Evolutionary conservation across 371 early-diverging fungal genomes (phyloP), one percentile per base, ranked within the genome.

Genomic region (Basidiobolus meristosporus): DNA sequence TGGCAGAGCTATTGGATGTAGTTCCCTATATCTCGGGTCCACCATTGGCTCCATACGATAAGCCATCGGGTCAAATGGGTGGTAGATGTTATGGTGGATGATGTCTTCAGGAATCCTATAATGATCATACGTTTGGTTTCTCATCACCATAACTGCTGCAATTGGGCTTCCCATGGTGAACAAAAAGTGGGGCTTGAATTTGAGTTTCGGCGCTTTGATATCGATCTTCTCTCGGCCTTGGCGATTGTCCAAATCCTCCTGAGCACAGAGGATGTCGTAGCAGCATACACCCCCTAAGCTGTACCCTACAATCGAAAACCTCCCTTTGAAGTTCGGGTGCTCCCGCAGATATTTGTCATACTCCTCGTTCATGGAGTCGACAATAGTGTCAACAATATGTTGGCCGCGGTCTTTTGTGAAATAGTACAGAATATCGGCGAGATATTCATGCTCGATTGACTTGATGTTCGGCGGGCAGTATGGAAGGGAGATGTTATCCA

Each of bases 21-120:
- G n/a, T n/a, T 53, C 56, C 1, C 48, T 50, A 42, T 61, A 64
- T 21, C 53, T 35, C 2, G 47, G 22, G 36, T 59, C 53, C 21
- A 62, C 34, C 10, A 68, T 46, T 1, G 68, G 68, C 36, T 68
- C 68, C 31, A 57, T 42, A n/a, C 68, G 43, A 41, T 68, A 68
- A 5, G 62, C 7, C 33, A 62, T 31, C 3, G 63, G 63, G 42
- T 63, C 68, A 42, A 56, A 62, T 3, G 63, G 48, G 31, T 62
- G 52, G 42, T 60, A 64, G 18, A 68, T 39, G 51, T 68, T 68
- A 37, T 48, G 54, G 41, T 51, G 58, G 20, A 41, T 18, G 7
- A 52, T 52, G n/a, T 40, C 44, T 2, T 38, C 18, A 1, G 60
- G 57, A 28, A 60, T 43, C 14, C 36, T 32, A 45, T 59, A 62